Conservation (phyloP, 176 grass and related monocot species). For the Melocanna baccifera region DNA sequence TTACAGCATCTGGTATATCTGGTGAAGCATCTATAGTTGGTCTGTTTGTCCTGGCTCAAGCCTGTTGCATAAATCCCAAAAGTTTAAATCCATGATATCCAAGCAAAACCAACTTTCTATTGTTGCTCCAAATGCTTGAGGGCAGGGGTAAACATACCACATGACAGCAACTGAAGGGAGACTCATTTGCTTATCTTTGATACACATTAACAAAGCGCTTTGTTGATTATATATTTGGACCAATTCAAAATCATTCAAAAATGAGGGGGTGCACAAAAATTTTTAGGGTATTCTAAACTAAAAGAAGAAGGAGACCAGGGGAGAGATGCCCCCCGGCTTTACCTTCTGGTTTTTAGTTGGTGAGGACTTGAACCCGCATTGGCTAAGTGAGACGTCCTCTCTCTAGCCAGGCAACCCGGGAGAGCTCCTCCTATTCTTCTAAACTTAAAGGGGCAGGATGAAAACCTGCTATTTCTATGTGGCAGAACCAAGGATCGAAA, state of each 20-base stretch:
- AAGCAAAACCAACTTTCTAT: conserved; percentile 9
- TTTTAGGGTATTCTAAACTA: neutral
- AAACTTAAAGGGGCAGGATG: neutral
- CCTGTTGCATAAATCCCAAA: neutral
- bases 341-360: no score
- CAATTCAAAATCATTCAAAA: neutral
- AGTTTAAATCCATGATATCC: neutral
- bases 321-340: no score
- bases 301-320: no score
- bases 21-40: neutral
- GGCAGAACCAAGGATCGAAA: no score
- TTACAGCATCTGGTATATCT: conserved; percentile 8
- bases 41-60: neutral
- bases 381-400: no score
- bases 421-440: no score
- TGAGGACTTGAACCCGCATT: no score
- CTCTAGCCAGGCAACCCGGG: no score
- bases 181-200: neutral
- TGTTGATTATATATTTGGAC: neutral
- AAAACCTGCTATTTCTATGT: neutral
- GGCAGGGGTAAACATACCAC: neutral
- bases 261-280: neutral
- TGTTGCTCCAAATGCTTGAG: neutral
- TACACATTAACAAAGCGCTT: neutral
- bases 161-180: neutral